A percentile compares a stretch with the other conserved stretches of the same genome.
These are phyloP conservation scores for Penicillium herquei DNA, from an alignment of 495 filamentous ascomycete genomes.

Conservation along the genomic window DNA sequence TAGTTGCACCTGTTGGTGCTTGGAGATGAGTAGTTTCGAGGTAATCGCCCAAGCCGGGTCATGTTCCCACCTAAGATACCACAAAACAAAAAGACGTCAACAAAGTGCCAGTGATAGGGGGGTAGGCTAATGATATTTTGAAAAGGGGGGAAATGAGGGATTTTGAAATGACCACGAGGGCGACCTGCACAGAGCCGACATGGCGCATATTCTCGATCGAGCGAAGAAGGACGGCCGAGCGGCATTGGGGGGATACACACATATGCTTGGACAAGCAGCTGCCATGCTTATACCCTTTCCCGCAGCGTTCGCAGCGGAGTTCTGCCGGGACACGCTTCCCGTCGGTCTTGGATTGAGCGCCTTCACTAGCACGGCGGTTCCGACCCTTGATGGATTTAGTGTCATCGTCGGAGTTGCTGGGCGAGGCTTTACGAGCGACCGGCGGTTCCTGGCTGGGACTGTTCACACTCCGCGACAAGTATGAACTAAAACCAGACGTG, in stretches of 20 bases:
- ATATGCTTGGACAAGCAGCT: constrained; percentile 99
- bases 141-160: constrained; percentile 15
- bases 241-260: constrained; percentile 68
- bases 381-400: constrained; percentile 63
- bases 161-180: constrained; percentile 41
- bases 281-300: constrained; percentile 99
- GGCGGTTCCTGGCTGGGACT: constrained; percentile 50
- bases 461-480: constrained; percentile 48
- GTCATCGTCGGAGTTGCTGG: constrained; percentile 48
- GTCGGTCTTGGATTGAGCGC: constrained; percentile 74
- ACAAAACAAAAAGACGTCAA: constrained; percentile 49
- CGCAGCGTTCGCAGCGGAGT: constrained; percentile 95
- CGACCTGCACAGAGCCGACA: constrained; percentile 49
- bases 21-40: constrained; percentile 96
- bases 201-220: constrained; percentile 42
- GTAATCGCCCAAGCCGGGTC: constrained; percentile 97
- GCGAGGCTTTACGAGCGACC: constrained; percentile 51
- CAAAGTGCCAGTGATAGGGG: constrained; percentile 19
- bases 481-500: constrained; percentile 38
- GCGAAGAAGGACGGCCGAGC: constrained; percentile 38
- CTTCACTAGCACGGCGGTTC: constrained; percentile 82
- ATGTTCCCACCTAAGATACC: constrained; percentile 87
- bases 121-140: background rate
- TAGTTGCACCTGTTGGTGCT: constrained; percentile 98
- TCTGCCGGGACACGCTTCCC: constrained; percentile 75